Evolutionary conservation across 1,284 basidiomycete genomes (phyloP), one percentile per base, ranked within the genome.

Genomic region (Ceratobasidium sp.): DNA sequence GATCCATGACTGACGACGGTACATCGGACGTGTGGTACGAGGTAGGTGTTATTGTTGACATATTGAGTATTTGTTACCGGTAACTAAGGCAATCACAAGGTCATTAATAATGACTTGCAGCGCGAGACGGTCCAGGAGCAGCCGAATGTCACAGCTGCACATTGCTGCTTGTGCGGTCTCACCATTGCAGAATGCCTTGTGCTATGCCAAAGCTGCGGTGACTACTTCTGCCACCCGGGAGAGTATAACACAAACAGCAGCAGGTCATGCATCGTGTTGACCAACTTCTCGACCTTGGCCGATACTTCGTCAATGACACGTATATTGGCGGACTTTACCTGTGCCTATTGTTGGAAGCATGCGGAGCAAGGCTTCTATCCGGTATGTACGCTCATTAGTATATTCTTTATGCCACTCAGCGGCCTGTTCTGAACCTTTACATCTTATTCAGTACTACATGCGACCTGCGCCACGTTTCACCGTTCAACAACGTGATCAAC

Each of bases 271-370:
- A 20, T 64, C 2, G 34, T 29, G 27, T 25, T 64, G 2, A 20
- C 15, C n/a, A 35, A n/a, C 6, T 64, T 12, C 20, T 5, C 45
- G 3, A 25, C 1, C 2, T 17, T 2, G 17, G 35, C 4, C 32
- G 35, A 27, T 12, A 10, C 4, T 2, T 2, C 43, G 15, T 25
- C 35, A 17, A 13, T 17, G 1, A 10, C 22, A 20, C 8, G 13
- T n/a, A 52, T 25, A 10, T 20, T 22, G 3, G 15, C 17, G 0
- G 27, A 38, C 2, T 68, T 68, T 25, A 1, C 32, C 8, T 68
- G 64, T 25, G 22, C 40, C 3, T 68, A 31, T 29, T 68, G 64
- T 22, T 68, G 64, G 64, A 25, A 55, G 2, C 42, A 68, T 35
- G 10, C 3, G 2, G 38, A 40, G 34, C 20, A 17, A 3, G 52